A percentile compares a stretch with the other conserved stretches of the same genome.
Conservation (phyloP, 108 stramenopile species). For the Discostella pseudostelligera region DNA sequence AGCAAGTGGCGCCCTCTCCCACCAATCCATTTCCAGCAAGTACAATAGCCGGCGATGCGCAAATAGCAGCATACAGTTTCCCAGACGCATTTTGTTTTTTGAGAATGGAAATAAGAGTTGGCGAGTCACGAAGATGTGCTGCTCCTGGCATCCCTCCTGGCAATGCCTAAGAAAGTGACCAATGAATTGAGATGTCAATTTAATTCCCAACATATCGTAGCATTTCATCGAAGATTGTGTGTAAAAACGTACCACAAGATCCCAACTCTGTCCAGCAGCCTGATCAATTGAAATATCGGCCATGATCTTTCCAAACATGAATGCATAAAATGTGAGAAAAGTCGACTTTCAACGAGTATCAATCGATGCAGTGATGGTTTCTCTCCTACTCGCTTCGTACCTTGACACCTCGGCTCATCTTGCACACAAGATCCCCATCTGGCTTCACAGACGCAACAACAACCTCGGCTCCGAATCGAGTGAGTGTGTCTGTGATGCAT, state of each 20-base stretch:
- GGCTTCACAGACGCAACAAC: conserved; percentile 89
- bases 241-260: conserved; percentile 51
- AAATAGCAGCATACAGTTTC: conserved; percentile 78
- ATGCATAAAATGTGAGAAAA: too few species aligned
- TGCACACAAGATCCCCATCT: conserved; percentile 71
- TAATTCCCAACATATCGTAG: too few species aligned
- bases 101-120: conserved; percentile 61
- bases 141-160: conserved; percentile 89
- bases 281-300: conserved; percentile 87
- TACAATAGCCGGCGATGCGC: conserved; percentile 88
- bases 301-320: conserved; percentile 46
- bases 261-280: conserved; percentile 80
- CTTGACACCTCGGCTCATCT: conserved; percentile 83
- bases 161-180: conserved; percentile 43
- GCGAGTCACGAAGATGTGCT: conserved; percentile 75
- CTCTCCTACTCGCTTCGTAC: conserved; percentile 32
- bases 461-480: conserved; percentile 89
- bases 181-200: too few species aligned
- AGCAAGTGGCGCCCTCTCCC: conserved; percentile 83
- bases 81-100: conserved; percentile 62
- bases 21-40: conserved; percentile 73
- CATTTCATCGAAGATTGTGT: too few species aligned
- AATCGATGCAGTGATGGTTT: too few species aligned
- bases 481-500: conserved; percentile 92
- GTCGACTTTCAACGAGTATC: too few species aligned